These are phyloP conservation scores for Porphyrellus cyaneotinctus DNA, from an alignment of 768 basidiomycete genomes.

Conservation along the genomic window DNA sequence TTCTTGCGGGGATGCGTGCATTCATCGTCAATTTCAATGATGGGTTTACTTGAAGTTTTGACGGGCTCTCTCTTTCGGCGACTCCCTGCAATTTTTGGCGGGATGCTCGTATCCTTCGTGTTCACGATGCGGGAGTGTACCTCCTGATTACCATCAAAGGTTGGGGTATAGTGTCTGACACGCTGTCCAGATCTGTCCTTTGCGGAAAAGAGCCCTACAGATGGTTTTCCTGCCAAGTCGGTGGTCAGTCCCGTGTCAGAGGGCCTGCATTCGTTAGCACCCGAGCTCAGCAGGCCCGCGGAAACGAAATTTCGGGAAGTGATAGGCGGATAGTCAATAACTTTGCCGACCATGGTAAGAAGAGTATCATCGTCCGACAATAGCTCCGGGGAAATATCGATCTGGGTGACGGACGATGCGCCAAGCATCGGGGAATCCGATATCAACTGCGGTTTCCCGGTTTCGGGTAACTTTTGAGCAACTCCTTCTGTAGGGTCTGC, in stretches of 20 bases:
- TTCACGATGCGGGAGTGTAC: not conserved
- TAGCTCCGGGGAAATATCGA: constrained; percentile 10
- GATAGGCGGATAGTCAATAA: not conserved
- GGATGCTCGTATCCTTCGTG: not conserved
- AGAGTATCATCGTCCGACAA: constrained; percentile 1
- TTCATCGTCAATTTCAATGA: constrained; percentile 15
- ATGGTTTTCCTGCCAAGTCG: not conserved
- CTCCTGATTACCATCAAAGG: not conserved
- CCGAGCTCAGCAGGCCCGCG: not conserved
- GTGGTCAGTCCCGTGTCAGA: not conserved
- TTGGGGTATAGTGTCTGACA: not conserved
- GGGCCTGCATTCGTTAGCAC: not conserved
- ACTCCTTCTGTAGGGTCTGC: not conserved
- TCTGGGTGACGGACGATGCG: constrained; percentile 15
- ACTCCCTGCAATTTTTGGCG: constrained; percentile 18
- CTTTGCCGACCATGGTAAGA: not conserved
- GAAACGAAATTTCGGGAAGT: not conserved
- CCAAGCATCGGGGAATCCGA: constrained; percentile 8
- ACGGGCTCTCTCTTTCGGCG: constrained; percentile 27
- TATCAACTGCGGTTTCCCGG: not conserved
- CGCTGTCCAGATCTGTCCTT: not conserved
- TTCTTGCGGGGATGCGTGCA: constrained; percentile 20
- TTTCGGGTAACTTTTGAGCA: not conserved
- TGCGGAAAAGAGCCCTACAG: not conserved
- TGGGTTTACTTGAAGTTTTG: not conserved